phyloP scores from a whole-genome alignment of 2,329 filamentous ascomycete species.

The Acarospora socialis region DNA sequence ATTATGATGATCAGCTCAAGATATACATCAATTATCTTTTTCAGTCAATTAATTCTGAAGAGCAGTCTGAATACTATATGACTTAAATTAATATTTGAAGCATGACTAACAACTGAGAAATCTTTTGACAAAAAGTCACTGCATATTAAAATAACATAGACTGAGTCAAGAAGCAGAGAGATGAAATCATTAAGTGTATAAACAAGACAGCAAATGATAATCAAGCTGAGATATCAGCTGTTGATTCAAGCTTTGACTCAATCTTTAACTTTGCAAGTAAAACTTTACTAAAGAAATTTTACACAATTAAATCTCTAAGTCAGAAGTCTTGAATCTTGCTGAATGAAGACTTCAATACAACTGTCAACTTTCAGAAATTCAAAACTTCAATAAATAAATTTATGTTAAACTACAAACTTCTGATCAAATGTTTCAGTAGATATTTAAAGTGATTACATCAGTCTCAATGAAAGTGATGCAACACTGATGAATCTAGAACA shows the following conservation, averaged over 20 bases:
- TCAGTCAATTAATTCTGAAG: constrained; percentile 19
- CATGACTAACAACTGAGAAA: constrained; percentile 19
- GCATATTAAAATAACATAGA: constrained; percentile 29
- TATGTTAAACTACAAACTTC: neutral
- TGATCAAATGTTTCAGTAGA: neutral
- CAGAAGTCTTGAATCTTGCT: neutral
- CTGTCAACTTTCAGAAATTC: neutral
- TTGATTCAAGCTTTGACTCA: neutral
- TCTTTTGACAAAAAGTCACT: constrained; percentile 23
- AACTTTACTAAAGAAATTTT: neutral
- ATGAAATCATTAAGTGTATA: constrained; percentile 20
- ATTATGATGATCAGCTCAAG: constrained; percentile 24
- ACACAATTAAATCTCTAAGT: neutral
- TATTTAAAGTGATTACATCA: neutral
- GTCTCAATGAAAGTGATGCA: neutral
- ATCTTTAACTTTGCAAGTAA: neutral
- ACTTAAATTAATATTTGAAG: constrained; percentile 19
- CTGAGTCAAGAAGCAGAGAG: constrained; percentile 24
- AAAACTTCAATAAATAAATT: neutral
- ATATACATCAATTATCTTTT: constrained; percentile 27
- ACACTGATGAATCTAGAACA: too few species aligned
- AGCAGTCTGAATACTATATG: constrained; percentile 28
- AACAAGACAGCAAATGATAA: constrained; percentile 12
- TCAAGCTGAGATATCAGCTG: neutral
- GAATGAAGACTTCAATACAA: neutral